Evolutionary conservation across 2,329 filamentous ascomycete species (phyloP).

Genomic region (Claviceps maximensis): DNA sequence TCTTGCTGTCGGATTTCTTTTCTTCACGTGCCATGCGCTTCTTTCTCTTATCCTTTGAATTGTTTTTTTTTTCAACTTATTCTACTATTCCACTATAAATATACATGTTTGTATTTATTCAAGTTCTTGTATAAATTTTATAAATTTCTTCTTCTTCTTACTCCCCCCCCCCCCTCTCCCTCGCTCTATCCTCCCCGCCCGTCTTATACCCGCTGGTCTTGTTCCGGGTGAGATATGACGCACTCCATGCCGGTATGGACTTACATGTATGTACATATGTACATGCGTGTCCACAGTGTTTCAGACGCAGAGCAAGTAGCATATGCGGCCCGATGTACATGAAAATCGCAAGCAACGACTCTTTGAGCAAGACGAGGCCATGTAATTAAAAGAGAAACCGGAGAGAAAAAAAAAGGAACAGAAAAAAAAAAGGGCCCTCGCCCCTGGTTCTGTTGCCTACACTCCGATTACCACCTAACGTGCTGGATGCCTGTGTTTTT

Average conservation of each 20-base stretch:
- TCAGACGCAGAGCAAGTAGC: background rate
- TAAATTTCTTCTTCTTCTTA: background rate
- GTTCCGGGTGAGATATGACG: background rate
- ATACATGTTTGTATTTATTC: too few relatives aligned
- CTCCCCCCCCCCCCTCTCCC: background rate
- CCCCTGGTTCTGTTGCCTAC: too few relatives aligned
- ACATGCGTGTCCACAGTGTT: background rate
- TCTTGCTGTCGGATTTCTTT: background rate
- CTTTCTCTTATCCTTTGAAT: too few relatives aligned
- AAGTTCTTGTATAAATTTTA: too few relatives aligned
- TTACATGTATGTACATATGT: background rate
- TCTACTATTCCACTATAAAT: too few relatives aligned
- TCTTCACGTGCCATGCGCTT: too few relatives aligned
- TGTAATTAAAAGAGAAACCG: too few relatives aligned
- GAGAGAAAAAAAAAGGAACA: too few relatives aligned
- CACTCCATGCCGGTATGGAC: background rate
- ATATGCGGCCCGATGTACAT: background rate
- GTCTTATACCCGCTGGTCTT: background rate
- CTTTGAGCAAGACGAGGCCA: background rate
- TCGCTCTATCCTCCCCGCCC: background rate
- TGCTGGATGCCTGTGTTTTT: background rate
- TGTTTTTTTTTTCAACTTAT: too few relatives aligned
- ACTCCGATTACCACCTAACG: background rate
- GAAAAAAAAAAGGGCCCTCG: too few relatives aligned
- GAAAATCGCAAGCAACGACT: background rate